Conservation (phyloP, 257 asterid species). For the Paulownia fortunei region DNA sequence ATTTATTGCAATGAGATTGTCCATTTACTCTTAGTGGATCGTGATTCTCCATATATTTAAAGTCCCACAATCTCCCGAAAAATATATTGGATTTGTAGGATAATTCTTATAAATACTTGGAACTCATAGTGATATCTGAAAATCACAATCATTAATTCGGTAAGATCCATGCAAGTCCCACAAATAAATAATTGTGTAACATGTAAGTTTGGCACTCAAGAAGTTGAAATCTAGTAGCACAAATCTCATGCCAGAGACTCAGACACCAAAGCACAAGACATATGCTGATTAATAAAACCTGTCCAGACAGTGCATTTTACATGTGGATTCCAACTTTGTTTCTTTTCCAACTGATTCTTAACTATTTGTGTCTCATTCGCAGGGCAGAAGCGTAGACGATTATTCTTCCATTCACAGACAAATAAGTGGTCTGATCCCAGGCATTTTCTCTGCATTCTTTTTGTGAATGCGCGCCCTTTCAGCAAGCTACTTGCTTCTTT, state of each 20-base stretch:
- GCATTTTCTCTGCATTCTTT: background rate
- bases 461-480: background rate
- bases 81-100: no score
- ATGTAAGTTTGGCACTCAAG: background rate
- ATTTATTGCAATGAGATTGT: no score
- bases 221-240: slow-evolving; percentile 1
- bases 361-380: slow-evolving; percentile 22
- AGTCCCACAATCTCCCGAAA: no score
- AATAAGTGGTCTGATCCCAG: background rate
- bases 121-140: no score
- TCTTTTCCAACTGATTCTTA: slow-evolving; percentile 20
- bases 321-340: slow-evolving; percentile 33
- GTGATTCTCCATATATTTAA: no score
- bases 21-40: no score
- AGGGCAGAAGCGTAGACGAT: slow-evolving; percentile 9
- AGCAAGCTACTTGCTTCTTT: background rate
- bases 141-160: no score
- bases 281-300: background rate
- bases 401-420: slow-evolving; percentile 5
- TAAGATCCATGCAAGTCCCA: no score
- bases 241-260: background rate
- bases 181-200: no score
- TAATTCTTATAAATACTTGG: no score
- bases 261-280: background rate
- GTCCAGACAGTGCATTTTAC: slow-evolving; percentile 23